phyloP scores from a whole-genome alignment of 2,329 filamentous ascomycete genomes.

The Myriosclerotinia scirpicola region DNA sequence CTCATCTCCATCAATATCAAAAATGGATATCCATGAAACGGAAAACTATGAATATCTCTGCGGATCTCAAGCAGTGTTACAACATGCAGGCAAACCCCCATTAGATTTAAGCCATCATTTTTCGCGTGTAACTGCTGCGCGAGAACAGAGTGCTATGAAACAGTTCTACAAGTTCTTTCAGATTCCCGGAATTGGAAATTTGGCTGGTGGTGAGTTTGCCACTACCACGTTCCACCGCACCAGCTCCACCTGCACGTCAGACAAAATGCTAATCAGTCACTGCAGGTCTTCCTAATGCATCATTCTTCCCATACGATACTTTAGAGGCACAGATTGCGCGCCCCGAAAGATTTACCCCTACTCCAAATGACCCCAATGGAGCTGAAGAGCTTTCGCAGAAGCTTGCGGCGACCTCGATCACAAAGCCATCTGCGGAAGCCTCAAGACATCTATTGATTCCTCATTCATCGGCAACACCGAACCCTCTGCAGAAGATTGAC shows the following conservation, averaged over 20 bases:
- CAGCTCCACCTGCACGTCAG: not conserved
- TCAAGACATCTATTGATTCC: constrained; percentile 65
- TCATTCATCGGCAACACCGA: constrained; percentile 58
- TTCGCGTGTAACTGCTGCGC: constrained; percentile 65
- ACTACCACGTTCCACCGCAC: constrained; percentile 1
- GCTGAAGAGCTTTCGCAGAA: constrained; percentile 38
- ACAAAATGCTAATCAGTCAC: constrained; percentile 26
- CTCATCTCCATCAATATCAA: not conserved
- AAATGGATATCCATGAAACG: not conserved
- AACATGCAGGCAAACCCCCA: constrained; percentile 46
- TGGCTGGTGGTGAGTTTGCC: constrained; percentile 56
- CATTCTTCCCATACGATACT: constrained; percentile 88
- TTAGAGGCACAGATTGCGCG: constrained; percentile 78
- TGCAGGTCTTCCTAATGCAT: constrained; percentile 70
- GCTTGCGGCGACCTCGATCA: constrained; percentile 41
- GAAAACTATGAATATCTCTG: not conserved
- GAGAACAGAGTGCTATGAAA: constrained; percentile 69
- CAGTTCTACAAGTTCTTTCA: constrained; percentile 81
- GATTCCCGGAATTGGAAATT: constrained; percentile 61
- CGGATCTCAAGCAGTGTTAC: constrained; percentile 21
- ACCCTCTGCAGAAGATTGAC: constrained; percentile 72
- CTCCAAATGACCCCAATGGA: constrained; percentile 57
- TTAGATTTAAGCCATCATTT: constrained; percentile 78
- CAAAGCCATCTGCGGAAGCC: constrained; percentile 32
- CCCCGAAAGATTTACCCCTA: constrained; percentile 71